These are phyloP conservation scores for Lasiodiplodia sp. DNA, from an alignment of 2,329 filamentous ascomycete genomes.

Conservation along the genomic window DNA sequence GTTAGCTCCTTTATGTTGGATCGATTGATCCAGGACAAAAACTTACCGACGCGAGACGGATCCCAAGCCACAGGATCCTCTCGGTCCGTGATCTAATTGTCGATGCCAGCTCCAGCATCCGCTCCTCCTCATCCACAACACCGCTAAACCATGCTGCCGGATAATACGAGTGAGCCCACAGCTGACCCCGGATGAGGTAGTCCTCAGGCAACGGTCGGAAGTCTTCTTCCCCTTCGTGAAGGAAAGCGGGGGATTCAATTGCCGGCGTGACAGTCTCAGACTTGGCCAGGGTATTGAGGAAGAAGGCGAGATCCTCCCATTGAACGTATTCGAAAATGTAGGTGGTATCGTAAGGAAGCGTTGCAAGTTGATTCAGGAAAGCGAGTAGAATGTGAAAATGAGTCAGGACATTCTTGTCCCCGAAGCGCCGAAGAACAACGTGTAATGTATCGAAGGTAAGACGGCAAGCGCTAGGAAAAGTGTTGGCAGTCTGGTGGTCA, in stretches of 20 bases:
- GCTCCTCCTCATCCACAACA: conserved; percentile 71
- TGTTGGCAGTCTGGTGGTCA: conserved; percentile 34
- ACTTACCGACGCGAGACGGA: conserved; percentile 33
- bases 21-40: not conserved
- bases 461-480: conserved; percentile 44
- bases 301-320: conserved; percentile 61
- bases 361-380: conserved; percentile 60
- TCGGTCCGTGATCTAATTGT: conserved; percentile 65
- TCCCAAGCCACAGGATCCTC: conserved; percentile 66
- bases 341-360: conserved; percentile 41
- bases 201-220: conserved; percentile 72
- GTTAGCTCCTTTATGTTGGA: not conserved
- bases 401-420: conserved; percentile 66
- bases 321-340: conserved; percentile 51
- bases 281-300: conserved; percentile 59
- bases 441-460: conserved; percentile 56
- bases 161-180: conserved; percentile 67
- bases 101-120: conserved; percentile 67
- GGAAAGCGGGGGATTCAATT: conserved; percentile 55
- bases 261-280: conserved; percentile 9
- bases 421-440: conserved; percentile 59
- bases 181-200: conserved; percentile 68
- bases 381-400: conserved; percentile 69
- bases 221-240: conserved; percentile 49
- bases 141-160: conserved; percentile 67